These are phyloP conservation scores for Pythium volutum DNA, from an alignment of 352 stramenopile genomes.

Conservation along the genomic window DNA sequence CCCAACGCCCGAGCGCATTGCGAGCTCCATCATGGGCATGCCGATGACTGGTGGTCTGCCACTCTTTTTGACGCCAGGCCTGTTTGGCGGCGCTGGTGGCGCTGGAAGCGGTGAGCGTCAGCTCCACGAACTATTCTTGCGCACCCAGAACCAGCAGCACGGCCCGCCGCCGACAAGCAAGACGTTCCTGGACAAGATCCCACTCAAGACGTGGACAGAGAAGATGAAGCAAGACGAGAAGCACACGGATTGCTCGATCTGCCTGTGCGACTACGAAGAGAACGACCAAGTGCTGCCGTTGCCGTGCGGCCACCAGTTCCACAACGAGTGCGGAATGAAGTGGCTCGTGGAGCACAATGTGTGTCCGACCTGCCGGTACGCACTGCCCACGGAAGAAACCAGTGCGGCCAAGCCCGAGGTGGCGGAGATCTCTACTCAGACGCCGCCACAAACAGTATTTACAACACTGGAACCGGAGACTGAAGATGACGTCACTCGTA, in stretches of 20 bases:
- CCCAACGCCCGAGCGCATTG: constrained; percentile 36
- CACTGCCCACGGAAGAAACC: constrained; percentile 51
- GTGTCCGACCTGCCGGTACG: constrained; percentile 68
- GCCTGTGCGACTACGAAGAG: constrained; percentile 67
- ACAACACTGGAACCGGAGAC: constrained; percentile 23
- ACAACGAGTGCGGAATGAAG: constrained; percentile 71
- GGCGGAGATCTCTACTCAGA: constrained; percentile 12
- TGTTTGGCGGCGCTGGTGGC: constrained; percentile 8
- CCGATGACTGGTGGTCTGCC: constrained; percentile 30
- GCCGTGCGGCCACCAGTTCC: constrained; percentile 72
- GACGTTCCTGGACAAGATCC: constrained; percentile 60
- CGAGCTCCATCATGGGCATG: constrained; percentile 33
- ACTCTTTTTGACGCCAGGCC: constrained; percentile 20
- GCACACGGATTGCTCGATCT: constrained; percentile 73
- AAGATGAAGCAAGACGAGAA: constrained; percentile 41
- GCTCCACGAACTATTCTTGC: constrained; percentile 67
- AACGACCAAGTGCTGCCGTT: constrained; percentile 62
- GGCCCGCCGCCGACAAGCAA: constrained; percentile 71
- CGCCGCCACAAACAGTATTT: constrained; percentile 12
- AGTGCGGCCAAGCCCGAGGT: constrained; percentile 11
- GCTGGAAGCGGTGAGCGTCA: constrained; percentile 27
- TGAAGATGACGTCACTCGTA: constrained; percentile 20
- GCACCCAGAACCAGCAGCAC: constrained; percentile 54
- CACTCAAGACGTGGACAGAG: constrained; percentile 52
- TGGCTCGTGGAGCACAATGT: constrained; percentile 81